These are phyloP conservation scores for Penicillium sp. DNA, from an alignment of 2,329 filamentous ascomycete species.

Conservation along the genomic window DNA sequence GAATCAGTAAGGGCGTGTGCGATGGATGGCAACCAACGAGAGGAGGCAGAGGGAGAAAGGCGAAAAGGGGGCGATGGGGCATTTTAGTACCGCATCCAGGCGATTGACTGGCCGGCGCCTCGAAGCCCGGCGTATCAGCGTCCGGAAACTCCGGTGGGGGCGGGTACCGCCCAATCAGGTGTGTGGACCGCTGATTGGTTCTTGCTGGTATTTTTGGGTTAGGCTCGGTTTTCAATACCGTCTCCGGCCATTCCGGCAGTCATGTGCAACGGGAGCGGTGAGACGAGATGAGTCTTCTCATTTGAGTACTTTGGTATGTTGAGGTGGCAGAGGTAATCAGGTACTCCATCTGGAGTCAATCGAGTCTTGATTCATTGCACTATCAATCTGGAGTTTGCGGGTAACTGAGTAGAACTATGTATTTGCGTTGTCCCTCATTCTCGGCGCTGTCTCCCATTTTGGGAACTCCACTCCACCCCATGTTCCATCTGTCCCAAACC, in stretches of 20 bases:
- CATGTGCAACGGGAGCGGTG: conserved; percentile 17
- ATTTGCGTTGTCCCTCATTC: not conserved
- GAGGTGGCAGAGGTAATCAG: too few relatives aligned
- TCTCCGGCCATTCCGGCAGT: conserved; percentile 23
- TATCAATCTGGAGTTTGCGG: too few relatives aligned
- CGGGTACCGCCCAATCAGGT: not conserved
- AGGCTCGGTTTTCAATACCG: not conserved
- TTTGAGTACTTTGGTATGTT: too few relatives aligned
- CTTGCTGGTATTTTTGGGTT: too few relatives aligned
- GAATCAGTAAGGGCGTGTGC: conserved; percentile 19
- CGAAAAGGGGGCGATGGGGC: conserved; percentile 36
- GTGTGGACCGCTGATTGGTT: not conserved
- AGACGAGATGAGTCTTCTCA: not conserved
- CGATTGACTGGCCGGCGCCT: conserved; percentile 21
- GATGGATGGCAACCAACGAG: conserved; percentile 38
- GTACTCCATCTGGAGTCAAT: too few relatives aligned
- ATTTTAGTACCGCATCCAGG: conserved; percentile 36
- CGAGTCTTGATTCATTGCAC: too few relatives aligned
- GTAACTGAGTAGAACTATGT: too few relatives aligned
- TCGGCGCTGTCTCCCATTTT: conserved; percentile 15
- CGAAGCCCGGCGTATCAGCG: conserved; percentile 11
- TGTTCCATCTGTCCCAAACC: conserved; percentile 6
- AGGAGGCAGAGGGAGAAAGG: conserved; percentile 36
- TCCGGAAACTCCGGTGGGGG: not conserved
- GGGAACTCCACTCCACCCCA: conserved; percentile 15